Base-by-base conservation (phyloP, 495 filamentous ascomycete genomes). In the Aspergillus baeticus region DNA sequence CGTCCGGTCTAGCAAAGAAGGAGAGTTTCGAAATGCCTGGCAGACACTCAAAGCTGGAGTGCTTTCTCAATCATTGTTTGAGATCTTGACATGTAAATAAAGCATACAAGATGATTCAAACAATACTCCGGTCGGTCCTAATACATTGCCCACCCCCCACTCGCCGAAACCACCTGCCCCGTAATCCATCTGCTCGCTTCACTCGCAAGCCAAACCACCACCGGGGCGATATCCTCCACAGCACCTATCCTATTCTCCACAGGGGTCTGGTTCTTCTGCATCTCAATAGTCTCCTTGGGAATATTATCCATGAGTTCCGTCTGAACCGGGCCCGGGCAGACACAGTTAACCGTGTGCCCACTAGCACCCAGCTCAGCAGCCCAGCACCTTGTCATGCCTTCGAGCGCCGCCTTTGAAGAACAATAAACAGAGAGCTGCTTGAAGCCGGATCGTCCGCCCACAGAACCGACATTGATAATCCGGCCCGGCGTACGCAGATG, bases 171-270 rank as follows among this genome's bases (percentile, higher is more conserved):
- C 17, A 77, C 63, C 71, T 85, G 81, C 10, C 86, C 85, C 18
- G 78, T 82, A 41, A 86, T 69, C 84, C 84, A 88, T 11, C 68
- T 65, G 20, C 71, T 69, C 20, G 72, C 70, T 53, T 76, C 72
- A n/a, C 75, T 63, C 10, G 65, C 68, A 53, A 88, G 55, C 51
- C 82, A 86, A 10, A 59, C 73, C 29, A 85, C 70, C n/a, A 76
- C 73, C 35, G 73, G 71, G 0, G 84, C 82, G 36, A 88, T 74
- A 56, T 89, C 85, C 49, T 83, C 80, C 1, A 82, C 78, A 42
- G 62, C 73, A 0, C 82, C 85, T 47, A 83, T 60, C 53, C 80
- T 64, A 15, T 69, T 61, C 49, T 80, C 65, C 18, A 75, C 60
- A 7, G 75, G 73, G n/a, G 76, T 81, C n/a, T 14, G 34, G 22